Percentiles rank a stretch among this genome's conserved stretches.
These are phyloP conservation scores for Colletotrichum noveboracense DNA, from an alignment of 2,329 filamentous ascomycete genomes.

Conservation along the genomic window DNA sequence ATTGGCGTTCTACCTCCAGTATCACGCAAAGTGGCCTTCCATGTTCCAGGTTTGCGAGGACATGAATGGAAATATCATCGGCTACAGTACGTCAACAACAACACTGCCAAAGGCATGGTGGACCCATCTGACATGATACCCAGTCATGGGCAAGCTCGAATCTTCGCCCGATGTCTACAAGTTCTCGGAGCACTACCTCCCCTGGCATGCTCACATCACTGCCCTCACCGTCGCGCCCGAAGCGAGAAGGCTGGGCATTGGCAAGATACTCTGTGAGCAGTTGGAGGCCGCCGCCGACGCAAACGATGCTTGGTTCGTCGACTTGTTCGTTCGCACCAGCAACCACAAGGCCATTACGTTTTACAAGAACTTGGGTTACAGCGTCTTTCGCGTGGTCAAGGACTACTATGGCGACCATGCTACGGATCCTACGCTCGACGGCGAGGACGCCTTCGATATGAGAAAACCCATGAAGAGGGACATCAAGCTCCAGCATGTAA, in stretches of 20 bases:
- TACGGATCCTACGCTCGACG: constrained; percentile 62
- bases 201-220: constrained; percentile 99
- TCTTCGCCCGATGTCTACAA: constrained; percentile 78
- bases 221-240: constrained; percentile 90
- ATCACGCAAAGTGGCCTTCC: constrained; percentile 94
- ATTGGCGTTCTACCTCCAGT: constrained; percentile 92
- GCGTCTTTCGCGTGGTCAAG: constrained; percentile 85
- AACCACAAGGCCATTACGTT: constrained; percentile 88
- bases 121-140: constrained; percentile 28
- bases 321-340: constrained; percentile 89
- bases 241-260: constrained; percentile 85
- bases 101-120: not conserved
- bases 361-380: constrained; percentile 92
- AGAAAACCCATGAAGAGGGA: constrained; percentile 88
- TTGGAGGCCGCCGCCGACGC: constrained; percentile 84
- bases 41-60: constrained; percentile 94
- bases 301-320: constrained; percentile 91
- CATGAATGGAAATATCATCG: constrained; percentile 84
- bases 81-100: constrained; percentile 74
- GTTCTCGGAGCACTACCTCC: constrained; percentile 88
- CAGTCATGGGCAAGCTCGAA: constrained; percentile 97
- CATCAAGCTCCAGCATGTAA: constrained; percentile 74
- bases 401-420: constrained; percentile 93
- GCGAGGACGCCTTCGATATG: constrained; percentile 97
- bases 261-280: constrained; percentile 79